Base-by-base conservation (phyloP, 805 yeast species). In the Komagataella phaffii region DNA sequence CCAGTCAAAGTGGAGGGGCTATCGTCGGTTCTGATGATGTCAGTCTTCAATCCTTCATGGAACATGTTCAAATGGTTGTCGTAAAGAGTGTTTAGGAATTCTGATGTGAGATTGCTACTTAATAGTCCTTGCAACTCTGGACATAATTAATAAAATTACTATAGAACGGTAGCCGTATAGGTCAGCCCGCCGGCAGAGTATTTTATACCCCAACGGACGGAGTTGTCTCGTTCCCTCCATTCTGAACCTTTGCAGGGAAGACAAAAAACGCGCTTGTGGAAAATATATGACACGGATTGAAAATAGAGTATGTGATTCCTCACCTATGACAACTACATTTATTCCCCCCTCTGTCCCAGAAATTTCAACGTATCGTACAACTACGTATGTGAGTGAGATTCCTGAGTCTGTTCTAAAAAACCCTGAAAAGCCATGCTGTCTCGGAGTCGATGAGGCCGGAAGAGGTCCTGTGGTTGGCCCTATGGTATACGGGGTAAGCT, bases 361-460 rank as follows among this genome's bases (percentile, higher is more conserved):
- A 4, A 61, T 63, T 3, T 55, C 63, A 7, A 57, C 68, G 2
- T 69, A 70, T 50, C 61, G 63, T 8, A 70, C 85, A 1, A 61
- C 73, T 14, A 75, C 86, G 0, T 77, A 71, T 58, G 67, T 64
- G 46, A 73, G 86, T 0, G 68, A 65, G 0, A 65, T 82, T 2
- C 89, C 89, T 0, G 50, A 47, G 2, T 54, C 47, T 7, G 61
- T 79, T 17, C 40, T 51, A 10, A 60, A 60, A 2, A 53, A 68
- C 45, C 67, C 71, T 1, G 53, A 57, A 1, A 69, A 65, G 10
- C 70, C 75, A 0, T 75, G 82, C 1, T 73, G 82, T 7, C 66
- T 93, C 8, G 99, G 99, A 1, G 96, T 93, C 1, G 99, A 93
- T 65, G 99, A 93, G 64, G 99, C 99, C 0, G 99, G 99, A 1